These are phyloP conservation scores for Annulohypoxylon nitens DNA, from an alignment of 495 filamentous ascomycete genomes.

Conservation along the genomic window DNA sequence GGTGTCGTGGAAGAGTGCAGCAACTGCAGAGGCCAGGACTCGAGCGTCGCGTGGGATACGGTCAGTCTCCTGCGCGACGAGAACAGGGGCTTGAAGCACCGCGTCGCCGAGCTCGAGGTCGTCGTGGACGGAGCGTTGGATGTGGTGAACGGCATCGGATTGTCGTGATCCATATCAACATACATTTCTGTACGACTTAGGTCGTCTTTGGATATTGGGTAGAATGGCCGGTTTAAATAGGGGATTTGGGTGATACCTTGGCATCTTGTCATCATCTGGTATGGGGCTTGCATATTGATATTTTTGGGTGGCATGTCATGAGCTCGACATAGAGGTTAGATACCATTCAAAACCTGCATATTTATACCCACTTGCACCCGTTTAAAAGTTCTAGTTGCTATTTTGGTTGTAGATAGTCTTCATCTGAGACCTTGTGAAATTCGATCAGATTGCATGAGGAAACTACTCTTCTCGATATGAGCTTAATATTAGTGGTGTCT, in stretches of 20 bases:
- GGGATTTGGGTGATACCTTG: neutral
- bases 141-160: slow-evolving; percentile 66
- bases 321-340: slow-evolving; percentile 12
- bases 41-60: slow-evolving; percentile 78
- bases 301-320: slow-evolving; percentile 3
- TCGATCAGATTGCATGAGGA: neutral
- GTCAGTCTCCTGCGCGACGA: slow-evolving; percentile 78
- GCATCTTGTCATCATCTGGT: slow-evolving; percentile 19
- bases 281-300: slow-evolving; percentile 21
- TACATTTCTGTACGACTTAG: neutral
- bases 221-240: neutral
- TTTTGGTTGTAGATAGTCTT: neutral
- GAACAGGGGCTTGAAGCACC: slow-evolving; percentile 76
- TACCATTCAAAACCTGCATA: slow-evolving; percentile 11
- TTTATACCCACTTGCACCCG: neutral
- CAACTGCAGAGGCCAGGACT: slow-evolving; percentile 72
- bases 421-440: neutral
- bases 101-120: slow-evolving; percentile 74
- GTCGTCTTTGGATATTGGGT: neutral
- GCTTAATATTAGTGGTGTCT: neutral
- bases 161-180: slow-evolving; percentile 15
- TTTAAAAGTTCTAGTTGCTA: neutral
- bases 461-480: neutral
- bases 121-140: slow-evolving; percentile 80
- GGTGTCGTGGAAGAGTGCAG: slow-evolving; percentile 58